phyloP scores from a whole-genome alignment of 495 filamentous ascomycete genomes.

The Talaromyces liani region DNA sequence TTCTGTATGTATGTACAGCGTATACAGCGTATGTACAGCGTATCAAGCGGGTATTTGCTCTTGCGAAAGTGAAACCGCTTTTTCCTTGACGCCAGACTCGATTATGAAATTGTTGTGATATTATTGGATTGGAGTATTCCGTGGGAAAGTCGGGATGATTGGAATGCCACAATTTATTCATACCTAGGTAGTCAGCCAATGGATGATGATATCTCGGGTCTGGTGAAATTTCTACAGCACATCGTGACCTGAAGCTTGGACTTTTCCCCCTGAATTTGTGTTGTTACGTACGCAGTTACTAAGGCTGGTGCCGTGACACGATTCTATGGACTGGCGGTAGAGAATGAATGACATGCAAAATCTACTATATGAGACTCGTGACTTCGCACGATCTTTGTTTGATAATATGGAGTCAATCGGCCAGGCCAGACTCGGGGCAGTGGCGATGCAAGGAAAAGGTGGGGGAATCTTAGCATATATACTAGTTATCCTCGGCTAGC shows the following conservation, averaged over 20 bases:
- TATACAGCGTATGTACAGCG: too few species aligned
- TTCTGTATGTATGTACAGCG: background rate
- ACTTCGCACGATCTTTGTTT: background rate
- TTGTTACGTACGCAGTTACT: background rate
- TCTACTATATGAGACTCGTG: background rate
- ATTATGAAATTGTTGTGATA: background rate
- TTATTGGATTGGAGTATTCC: background rate
- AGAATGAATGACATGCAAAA: background rate
- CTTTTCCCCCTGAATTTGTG: background rate
- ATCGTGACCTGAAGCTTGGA: background rate
- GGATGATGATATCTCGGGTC: background rate
- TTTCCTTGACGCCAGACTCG: background rate
- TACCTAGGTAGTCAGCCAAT: background rate
- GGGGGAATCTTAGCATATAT: background rate
- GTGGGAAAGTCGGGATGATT: background rate
- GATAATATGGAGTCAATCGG: background rate
- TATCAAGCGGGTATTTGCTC: background rate
- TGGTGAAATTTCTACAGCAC: background rate
- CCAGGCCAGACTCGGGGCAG: background rate
- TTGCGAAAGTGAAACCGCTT: background rate
- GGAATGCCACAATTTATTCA: background rate
- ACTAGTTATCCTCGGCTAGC: conserved; percentile 6
- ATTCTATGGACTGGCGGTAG: background rate
- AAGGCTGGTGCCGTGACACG: background rate
- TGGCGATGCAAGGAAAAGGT: background rate